Percentiles rank a stretch among this genome's conserved stretches.
These are phyloP conservation scores for Strobilomyces echinocephalus DNA, from an alignment of 768 basidiomycete species.

Conservation along the genomic window DNA sequence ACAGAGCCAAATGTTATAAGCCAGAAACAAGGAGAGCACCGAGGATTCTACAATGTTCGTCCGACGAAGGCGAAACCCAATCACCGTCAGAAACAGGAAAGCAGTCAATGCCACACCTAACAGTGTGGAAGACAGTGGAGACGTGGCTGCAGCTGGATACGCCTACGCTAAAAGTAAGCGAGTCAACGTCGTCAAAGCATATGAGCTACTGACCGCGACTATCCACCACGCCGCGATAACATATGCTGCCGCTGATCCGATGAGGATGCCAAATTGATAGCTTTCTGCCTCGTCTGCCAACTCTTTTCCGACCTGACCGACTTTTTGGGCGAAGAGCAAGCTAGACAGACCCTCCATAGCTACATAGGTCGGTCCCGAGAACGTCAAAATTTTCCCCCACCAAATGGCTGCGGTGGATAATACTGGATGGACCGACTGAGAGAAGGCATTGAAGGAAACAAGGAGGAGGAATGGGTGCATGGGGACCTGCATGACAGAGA, in stretches of 20 bases:
- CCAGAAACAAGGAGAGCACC: conserved; percentile 80
- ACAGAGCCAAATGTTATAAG: conserved; percentile 88
- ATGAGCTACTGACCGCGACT: conserved; percentile 52
- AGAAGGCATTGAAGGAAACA: conserved; percentile 81
- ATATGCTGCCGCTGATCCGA: conserved; percentile 74
- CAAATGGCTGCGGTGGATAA: conserved; percentile 53
- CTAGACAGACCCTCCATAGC: conserved; percentile 82
- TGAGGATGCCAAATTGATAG: conserved; percentile 72
- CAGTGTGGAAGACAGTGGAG: conserved; percentile 83
- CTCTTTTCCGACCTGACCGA: conserved; percentile 72
- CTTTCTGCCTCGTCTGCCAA: conserved; percentile 68
- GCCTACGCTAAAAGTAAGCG: conserved; percentile 41
- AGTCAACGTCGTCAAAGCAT: background rate
- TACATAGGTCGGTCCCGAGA: conserved; percentile 75
- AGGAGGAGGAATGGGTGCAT: conserved; percentile 85
- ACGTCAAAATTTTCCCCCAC: conserved; percentile 70
- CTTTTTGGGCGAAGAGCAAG: conserved; percentile 73
- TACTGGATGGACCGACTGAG: conserved; percentile 55
- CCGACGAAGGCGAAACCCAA: conserved; percentile 82
- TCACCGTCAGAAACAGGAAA: conserved; percentile 84
- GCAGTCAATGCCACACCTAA: conserved; percentile 85
- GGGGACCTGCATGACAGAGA: conserved; percentile 78
- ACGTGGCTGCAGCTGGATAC: conserved; percentile 77
- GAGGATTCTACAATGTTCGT: conserved; percentile 94
- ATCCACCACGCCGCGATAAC: conserved; percentile 86